A percentile compares a stretch with the other conserved stretches of the same genome.
Evolutionary conservation across 345 rosid species (phyloP).

Genomic region (Sapria himalayana): DNA sequence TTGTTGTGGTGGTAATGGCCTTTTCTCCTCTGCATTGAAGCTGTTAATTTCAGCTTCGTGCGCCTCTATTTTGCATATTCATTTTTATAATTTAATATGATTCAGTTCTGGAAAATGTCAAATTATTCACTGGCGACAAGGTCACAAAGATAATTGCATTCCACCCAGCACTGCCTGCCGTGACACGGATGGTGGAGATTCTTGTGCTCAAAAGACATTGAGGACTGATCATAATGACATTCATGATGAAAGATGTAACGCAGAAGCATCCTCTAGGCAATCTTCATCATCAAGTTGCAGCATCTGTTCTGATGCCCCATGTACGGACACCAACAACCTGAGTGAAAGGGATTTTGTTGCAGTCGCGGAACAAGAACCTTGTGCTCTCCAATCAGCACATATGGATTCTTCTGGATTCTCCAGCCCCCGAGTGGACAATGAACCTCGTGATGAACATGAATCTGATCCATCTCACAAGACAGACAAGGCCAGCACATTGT

Average conservation of each 20-base stretch:
- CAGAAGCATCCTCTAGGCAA: constrained; percentile 14
- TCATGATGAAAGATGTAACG: constrained; percentile 9
- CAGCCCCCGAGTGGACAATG: constrained; percentile 22
- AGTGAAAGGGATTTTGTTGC: constrained; percentile 21
- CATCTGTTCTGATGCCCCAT: constrained; percentile 16
- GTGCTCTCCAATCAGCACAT: constrained; percentile 31
- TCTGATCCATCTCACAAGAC: constrained; percentile 21
- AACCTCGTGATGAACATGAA: constrained; percentile 62
- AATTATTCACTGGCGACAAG: constrained; percentile 88
- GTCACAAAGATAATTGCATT: constrained; percentile 72
- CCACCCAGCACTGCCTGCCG: constrained; percentile 18
- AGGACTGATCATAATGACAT: constrained; percentile 12
- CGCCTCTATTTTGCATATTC: too few relatives aligned
- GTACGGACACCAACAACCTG: too few relatives aligned
- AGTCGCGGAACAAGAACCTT: constrained; percentile 23
- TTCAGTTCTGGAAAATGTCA: constrained; percentile 80
- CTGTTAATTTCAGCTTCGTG: too few relatives aligned
- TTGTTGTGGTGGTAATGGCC: too few relatives aligned
- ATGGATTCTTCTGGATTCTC: constrained; percentile 66
- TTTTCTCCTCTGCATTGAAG: too few relatives aligned
- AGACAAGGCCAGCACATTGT: constrained; percentile 22
- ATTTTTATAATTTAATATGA: too few relatives aligned
- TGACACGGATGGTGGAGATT: constrained; percentile 17
- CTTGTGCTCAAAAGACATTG: constrained; percentile 13
- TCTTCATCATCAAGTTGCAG: constrained; percentile 11